phyloP scores from a whole-genome alignment of 2,329 filamentous ascomycete species.

The Cylindrodendrum hubeiense region DNA sequence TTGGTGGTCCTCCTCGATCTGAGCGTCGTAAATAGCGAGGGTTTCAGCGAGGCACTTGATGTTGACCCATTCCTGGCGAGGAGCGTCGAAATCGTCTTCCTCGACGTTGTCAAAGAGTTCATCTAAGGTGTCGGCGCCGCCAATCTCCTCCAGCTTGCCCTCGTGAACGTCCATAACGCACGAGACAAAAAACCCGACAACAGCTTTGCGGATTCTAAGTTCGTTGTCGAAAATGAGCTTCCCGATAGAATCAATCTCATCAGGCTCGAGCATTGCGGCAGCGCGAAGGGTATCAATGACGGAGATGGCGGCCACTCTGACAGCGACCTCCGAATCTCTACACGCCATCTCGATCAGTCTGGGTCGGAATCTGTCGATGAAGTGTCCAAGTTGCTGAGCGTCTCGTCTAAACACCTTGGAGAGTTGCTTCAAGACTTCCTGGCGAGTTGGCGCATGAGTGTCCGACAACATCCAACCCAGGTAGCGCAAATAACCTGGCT shows the following conservation, averaged over 20 bases:
- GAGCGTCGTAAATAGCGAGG: conserved; percentile 82
- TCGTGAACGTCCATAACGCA: conserved; percentile 87
- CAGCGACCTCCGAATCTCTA: conserved; percentile 82
- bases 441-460: conserved; percentile 76
- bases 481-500: conserved; percentile 91
- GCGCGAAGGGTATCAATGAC: conserved; percentile 86
- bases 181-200: conserved; percentile 90
- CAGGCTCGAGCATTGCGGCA: conserved; percentile 87
- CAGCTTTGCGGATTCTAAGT: conserved; percentile 84
- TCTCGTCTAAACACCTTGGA: conserved; percentile 83
- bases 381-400: conserved; percentile 87
- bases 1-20: conserved; percentile 69
- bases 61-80: conserved; percentile 87
- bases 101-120: conserved; percentile 77
- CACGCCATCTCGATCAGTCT: conserved; percentile 94
- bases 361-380: conserved; percentile 90
- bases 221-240: conserved; percentile 92
- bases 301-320: conserved; percentile 84
- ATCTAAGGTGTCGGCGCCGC: conserved; percentile 80
- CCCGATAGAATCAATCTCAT: conserved; percentile 90
- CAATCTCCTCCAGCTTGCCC: conserved; percentile 84
- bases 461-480: conserved; percentile 97
- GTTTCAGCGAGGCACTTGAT: conserved; percentile 91
- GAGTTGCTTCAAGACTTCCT: conserved; percentile 90
- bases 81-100: conserved; percentile 82